Evolutionary conservation across 768 basidiomycete species (phyloP).

Genomic region (Chalciporus piperatus): DNA sequence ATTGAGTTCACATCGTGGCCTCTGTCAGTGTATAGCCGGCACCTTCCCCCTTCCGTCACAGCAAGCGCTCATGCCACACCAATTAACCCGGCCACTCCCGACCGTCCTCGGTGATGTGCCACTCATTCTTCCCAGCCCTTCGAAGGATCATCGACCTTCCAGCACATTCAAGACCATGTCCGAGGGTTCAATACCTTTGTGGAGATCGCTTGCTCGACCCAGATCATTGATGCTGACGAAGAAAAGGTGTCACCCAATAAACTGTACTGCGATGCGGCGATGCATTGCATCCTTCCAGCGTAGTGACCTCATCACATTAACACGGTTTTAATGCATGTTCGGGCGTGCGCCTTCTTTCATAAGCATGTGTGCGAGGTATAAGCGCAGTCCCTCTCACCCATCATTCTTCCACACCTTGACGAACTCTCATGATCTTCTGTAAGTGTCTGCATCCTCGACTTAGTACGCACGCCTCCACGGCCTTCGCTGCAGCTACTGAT

Average conservation of each 20-base stretch:
- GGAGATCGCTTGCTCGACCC: slow-evolving; percentile 8
- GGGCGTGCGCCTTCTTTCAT: slow-evolving; percentile 26
- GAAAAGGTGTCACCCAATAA: slow-evolving; percentile 9
- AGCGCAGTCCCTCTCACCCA: slow-evolving; percentile 2
- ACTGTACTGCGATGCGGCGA: slow-evolving; percentile 13
- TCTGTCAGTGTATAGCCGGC: slow-evolving; percentile 10
- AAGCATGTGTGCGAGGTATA: slow-evolving; percentile 20
- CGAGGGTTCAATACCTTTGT: slow-evolving; percentile 1
- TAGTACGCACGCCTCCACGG: neutral
- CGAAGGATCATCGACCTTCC: neutral
- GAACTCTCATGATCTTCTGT: slow-evolving; percentile 29
- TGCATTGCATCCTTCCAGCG: slow-evolving; percentile 16
- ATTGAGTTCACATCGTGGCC: neutral
- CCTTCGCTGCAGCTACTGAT: neutral
- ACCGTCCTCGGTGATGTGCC: neutral
- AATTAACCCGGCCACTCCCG: slow-evolving; percentile 3
- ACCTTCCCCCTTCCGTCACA: slow-evolving; percentile 3
- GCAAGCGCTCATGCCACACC: neutral
- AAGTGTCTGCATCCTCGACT: slow-evolving; percentile 7
- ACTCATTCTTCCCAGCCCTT: slow-evolving; percentile 4
- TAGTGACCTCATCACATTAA: slow-evolving; percentile 29
- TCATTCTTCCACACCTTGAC: slow-evolving; percentile 11
- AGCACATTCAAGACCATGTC: slow-evolving; percentile 1
- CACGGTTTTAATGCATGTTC: slow-evolving; percentile 34
- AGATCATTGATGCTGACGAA: slow-evolving; percentile 1